These are phyloP conservation scores for Baorangia bicolor DNA, from an alignment of 768 basidiomycete genomes.

Conservation along the genomic window DNA sequence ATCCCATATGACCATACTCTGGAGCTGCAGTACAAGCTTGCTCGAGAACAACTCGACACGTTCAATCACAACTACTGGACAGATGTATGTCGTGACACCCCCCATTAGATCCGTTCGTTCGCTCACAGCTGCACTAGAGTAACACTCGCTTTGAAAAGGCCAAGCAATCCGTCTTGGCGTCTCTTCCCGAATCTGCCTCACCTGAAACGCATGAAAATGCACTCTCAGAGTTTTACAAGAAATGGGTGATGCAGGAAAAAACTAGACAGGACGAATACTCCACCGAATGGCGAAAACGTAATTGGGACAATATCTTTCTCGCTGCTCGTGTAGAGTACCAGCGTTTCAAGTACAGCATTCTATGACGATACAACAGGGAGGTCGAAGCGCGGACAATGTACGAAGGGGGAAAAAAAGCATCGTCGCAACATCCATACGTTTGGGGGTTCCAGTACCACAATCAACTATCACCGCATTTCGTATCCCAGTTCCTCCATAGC, in stretches of 20 bases:
- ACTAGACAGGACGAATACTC: conserved; percentile 58
- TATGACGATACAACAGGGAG: conserved; percentile 1
- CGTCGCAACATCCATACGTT: background rate
- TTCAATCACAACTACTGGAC: conserved; percentile 81
- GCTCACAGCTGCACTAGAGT: conserved; percentile 45
- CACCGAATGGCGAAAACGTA: conserved; percentile 64
- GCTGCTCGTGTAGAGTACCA: conserved; percentile 56
- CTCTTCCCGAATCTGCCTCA: conserved; percentile 51
- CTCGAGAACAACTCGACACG: conserved; percentile 68
- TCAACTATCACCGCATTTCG: conserved; percentile 24
- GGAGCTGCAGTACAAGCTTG: conserved; percentile 69
- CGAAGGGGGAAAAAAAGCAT: background rate
- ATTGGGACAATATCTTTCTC: conserved; percentile 53
- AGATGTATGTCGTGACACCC: conserved; percentile 51
- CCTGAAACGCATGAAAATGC: conserved; percentile 62
- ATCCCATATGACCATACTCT: conserved; percentile 38
- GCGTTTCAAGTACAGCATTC: conserved; percentile 38
- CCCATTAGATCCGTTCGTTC: background rate
- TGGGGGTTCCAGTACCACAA: background rate
- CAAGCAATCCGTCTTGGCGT: conserved; percentile 54
- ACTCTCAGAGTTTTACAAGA: conserved; percentile 68
- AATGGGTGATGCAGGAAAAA: conserved; percentile 74
- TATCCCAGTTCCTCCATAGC: conserved; percentile 50
- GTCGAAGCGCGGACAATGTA: background rate
- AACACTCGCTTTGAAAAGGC: conserved; percentile 79